Conservation (phyloP, 768 basidiomycete genomes). For the Lactarius psammicola region DNA sequence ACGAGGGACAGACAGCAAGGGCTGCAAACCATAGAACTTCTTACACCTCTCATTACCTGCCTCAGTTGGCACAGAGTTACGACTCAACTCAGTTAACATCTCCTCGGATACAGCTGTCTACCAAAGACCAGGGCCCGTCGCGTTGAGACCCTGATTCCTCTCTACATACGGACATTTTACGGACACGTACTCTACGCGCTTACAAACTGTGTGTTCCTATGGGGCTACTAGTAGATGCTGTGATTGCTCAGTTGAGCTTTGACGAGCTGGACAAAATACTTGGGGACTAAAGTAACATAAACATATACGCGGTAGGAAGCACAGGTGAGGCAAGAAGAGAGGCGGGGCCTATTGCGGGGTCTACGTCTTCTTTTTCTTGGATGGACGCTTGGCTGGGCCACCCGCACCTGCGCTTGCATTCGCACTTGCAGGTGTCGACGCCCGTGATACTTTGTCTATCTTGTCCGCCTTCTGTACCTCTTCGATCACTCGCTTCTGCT, state of each 20-base stretch:
- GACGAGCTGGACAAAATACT: neutral
- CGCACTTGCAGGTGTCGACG: constrained; percentile 57
- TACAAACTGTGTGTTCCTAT: neutral
- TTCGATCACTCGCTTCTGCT: constrained; percentile 70
- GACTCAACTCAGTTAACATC: neutral
- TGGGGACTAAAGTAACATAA: neutral
- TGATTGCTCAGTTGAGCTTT: neutral
- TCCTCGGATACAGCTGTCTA: neutral
- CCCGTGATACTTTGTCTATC: constrained; percentile 47
- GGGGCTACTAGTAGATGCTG: neutral
- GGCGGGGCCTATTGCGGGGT: neutral
- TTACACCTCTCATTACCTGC: too few relatives aligned
- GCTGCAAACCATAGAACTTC: too few relatives aligned
- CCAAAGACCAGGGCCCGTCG: neutral
- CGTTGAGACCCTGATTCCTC: neutral
- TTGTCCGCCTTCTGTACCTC: constrained; percentile 54
- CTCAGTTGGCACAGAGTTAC: neutral
- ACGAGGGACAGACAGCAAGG: too few relatives aligned
- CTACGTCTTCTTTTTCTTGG: constrained; percentile 69
- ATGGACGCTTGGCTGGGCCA: constrained; percentile 49
- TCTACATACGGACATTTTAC: neutral
- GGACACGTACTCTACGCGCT: neutral
- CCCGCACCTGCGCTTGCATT: constrained; percentile 43
- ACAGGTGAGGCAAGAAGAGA: constrained; percentile 6
- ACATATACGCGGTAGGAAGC: neutral